These are phyloP conservation scores for Zygosaccharomyces lentus DNA, from an alignment of 805 yeast species.

Conservation along the genomic window DNA sequence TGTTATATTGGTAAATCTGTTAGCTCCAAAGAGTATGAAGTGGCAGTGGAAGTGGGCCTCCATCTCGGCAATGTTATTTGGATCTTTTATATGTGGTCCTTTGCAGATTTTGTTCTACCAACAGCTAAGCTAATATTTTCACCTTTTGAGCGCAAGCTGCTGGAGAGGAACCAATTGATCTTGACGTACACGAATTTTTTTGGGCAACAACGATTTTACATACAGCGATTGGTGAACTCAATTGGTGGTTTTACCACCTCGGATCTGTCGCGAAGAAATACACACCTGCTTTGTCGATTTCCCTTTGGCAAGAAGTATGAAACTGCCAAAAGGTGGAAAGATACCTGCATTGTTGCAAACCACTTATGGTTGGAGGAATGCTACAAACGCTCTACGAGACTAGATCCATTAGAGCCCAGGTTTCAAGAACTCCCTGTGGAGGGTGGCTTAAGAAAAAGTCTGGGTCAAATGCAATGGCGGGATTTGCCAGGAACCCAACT, in stretches of 20 bases:
- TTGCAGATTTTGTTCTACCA: conserved; percentile 55
- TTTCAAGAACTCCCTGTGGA: conserved; percentile 14
- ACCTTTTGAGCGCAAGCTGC: conserved; percentile 51
- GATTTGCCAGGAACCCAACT: neutral
- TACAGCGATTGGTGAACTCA: conserved; percentile 56
- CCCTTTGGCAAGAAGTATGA: conserved; percentile 69
- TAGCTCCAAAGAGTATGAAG: conserved; percentile 50
- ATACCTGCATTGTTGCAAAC: conserved; percentile 43
- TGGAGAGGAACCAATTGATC: conserved; percentile 49
- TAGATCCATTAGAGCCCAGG: conserved; percentile 9
- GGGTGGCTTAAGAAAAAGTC: conserved; percentile 13
- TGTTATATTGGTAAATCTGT: conserved; percentile 62
- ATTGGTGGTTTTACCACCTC: conserved; percentile 78
- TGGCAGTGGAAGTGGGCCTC: conserved; percentile 40
- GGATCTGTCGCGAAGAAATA: conserved; percentile 55
- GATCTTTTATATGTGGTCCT: conserved; percentile 64
- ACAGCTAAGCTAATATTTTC: conserved; percentile 55
- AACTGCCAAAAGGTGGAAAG: conserved; percentile 67
- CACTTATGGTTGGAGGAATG: conserved; percentile 89
- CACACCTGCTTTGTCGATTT: conserved; percentile 66
- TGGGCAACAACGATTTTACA: conserved; percentile 76
- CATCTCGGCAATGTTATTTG: conserved; percentile 67
- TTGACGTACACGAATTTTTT: conserved; percentile 75
- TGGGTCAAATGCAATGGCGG: conserved; percentile 12
- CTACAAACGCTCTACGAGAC: conserved; percentile 32